phyloP scores from a whole-genome alignment of 306 rosid genomes.

The peach (Prunus persica) region Prunus_persica_NCBIv2 NC_034010.1:20761501-20762000 shows the following conservation, averaged over 20 bases:
- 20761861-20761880: background rate
- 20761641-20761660: conserved; percentile 36
- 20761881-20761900: background rate
- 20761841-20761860: background rate
- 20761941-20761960: background rate
- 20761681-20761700: background rate
- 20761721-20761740: background rate
- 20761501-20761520: background rate
- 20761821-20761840: background rate
- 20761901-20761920: background rate
- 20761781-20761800: background rate
- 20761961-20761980: conserved; percentile 1
- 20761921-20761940: background rate
- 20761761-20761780: background rate
- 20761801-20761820: background rate
- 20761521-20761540: background rate
- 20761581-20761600: conserved; percentile 38
- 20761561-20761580: conserved; percentile 25
- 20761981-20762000: background rate
- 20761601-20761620: conserved; percentile 36
- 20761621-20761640: conserved; percentile 30
- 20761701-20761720: background rate
- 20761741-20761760: background rate
- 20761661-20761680: background rate
- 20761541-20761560: conserved; percentile 55